These are phyloP conservation scores for Bacterosira constricta DNA, from an alignment of 108 stramenopile species.

Conservation along the genomic window DNA sequence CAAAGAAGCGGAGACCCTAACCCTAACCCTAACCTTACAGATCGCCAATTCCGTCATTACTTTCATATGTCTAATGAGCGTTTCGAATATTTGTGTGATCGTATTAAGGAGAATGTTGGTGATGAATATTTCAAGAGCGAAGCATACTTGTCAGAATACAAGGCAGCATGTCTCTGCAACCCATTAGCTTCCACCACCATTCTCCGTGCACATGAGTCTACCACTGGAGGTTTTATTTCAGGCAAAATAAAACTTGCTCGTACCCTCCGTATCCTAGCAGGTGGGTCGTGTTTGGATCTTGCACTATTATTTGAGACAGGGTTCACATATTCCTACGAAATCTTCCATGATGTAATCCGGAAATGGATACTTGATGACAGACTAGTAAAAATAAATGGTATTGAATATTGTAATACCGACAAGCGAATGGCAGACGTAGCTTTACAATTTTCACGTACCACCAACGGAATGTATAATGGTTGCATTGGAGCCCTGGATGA, in stretches of 20 bases:
- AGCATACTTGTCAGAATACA: conserved; percentile 7
- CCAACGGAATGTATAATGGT: conserved; percentile 14
- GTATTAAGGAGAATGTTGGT: conserved; percentile 13
- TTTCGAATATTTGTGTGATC: conserved; percentile 13
- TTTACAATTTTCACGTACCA: conserved; percentile 6
- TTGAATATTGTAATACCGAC: conserved; percentile 20
- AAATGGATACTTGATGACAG: conserved; percentile 13
- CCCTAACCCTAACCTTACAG: too few relatives aligned
- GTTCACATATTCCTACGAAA: conserved; percentile 7
- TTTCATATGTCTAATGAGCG: conserved; percentile 22
- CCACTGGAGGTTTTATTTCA: conserved; percentile 20
- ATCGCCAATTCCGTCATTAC: conserved; percentile 13
- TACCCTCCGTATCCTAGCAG: conserved; percentile 8
- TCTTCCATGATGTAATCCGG: conserved; percentile 5
- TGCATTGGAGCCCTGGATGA: conserved; percentile 24
- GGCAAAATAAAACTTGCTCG: conserved; percentile 21
- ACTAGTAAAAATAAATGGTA: conserved; percentile 24
- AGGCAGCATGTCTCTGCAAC: too few relatives aligned
- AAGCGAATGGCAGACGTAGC: conserved; percentile 8
- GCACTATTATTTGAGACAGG: conserved; percentile 10
- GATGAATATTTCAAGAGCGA: conserved; percentile 18
- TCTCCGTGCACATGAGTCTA: too few relatives aligned
- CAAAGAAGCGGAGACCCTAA: too few relatives aligned
- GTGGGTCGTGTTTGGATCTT: conserved; percentile 23
- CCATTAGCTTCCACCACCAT: too few relatives aligned